phyloP scores from a whole-genome alignment of 2,329 filamentous ascomycete genomes.

The Aspergillus sp. region DNA sequence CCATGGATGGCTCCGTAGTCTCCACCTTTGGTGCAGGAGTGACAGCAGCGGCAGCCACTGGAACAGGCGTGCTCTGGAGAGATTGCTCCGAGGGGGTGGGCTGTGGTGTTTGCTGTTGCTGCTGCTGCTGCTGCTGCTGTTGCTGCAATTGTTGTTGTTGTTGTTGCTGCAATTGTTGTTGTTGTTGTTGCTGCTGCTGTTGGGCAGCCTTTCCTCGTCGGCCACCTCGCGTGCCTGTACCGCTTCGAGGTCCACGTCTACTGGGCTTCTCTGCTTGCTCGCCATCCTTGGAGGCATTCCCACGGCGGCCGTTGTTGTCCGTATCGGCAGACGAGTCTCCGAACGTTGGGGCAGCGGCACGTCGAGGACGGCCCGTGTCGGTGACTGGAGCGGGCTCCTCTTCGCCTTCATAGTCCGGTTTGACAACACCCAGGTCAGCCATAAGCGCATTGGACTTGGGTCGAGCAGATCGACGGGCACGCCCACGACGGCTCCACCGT shows the following conservation, averaged over 20 bases:
- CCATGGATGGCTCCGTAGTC: constrained; percentile 21
- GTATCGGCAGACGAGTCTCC: constrained; percentile 41
- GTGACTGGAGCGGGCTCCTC: constrained; percentile 49
- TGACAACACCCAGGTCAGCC: constrained; percentile 47
- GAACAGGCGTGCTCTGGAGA: not conserved
- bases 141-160: constrained; percentile 18
- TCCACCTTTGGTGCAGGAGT: constrained; percentile 32
- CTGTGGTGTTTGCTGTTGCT: constrained; percentile 21
- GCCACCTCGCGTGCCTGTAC: constrained; percentile 36
- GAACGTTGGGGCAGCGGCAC: constrained; percentile 54
- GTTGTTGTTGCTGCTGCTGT: constrained; percentile 25
- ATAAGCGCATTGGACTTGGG: constrained; percentile 53
- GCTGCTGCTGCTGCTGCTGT: constrained; percentile 21
- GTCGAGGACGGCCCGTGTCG: constrained; percentile 51
- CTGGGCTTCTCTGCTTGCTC: constrained; percentile 39
- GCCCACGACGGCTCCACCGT: constrained; percentile 46
- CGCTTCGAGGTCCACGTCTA: constrained; percentile 37
- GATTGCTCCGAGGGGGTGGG: constrained; percentile 15
- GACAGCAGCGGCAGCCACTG: constrained; percentile 20
- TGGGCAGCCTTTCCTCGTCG: constrained; percentile 38
- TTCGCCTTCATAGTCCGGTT: constrained; percentile 47
- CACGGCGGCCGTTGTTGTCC: constrained; percentile 37
- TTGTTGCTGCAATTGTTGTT: constrained; percentile 21
- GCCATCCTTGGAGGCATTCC: constrained; percentile 35
- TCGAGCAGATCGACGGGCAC: constrained; percentile 39